Evolutionary conservation across 441 rosid species (phyloP).

Genomic region (Pelargonium cotyledonis): DNA sequence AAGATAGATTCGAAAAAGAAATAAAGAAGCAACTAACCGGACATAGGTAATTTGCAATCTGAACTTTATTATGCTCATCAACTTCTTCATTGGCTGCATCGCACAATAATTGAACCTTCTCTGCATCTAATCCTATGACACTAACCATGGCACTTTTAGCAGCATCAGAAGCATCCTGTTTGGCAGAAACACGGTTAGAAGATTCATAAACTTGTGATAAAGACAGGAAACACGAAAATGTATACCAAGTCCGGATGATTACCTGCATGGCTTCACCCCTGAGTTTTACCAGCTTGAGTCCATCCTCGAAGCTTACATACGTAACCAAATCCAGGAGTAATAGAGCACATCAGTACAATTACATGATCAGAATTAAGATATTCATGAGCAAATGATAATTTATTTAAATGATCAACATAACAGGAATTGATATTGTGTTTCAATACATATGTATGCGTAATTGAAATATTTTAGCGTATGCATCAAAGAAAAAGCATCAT

Average conservation of each 20-base stretch:
- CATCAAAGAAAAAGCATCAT: no score
- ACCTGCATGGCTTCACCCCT: constrained; percentile 99
- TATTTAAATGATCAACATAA: no score
- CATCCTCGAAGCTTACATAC: constrained; percentile 76
- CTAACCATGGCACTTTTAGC: constrained; percentile 94
- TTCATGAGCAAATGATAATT: not conserved
- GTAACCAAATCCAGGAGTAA: constrained; percentile 16
- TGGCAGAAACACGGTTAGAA: not conserved
- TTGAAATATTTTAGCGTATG: no score
- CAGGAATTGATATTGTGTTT: no score
- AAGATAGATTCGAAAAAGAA: not conserved
- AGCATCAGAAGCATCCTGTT: constrained; percentile 94
- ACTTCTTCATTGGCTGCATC: constrained; percentile 92
- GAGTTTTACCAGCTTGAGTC: constrained; percentile 88
- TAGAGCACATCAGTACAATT: not conserved
- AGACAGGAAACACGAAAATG: not conserved
- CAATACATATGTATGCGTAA: no score
- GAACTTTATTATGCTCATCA: constrained; percentile 68
- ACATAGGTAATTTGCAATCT: constrained; percentile 84
- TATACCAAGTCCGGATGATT: constrained; percentile 14
- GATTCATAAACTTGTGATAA: not conserved
- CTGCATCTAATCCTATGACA: constrained; percentile 77
- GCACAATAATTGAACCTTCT: constrained; percentile 76
- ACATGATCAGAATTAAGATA: not conserved
- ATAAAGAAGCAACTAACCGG: constrained; percentile 35